Evolutionary conservation across 2,329 filamentous ascomycete genomes (phyloP).

Genomic region (Alternaria ethzedia): DNA sequence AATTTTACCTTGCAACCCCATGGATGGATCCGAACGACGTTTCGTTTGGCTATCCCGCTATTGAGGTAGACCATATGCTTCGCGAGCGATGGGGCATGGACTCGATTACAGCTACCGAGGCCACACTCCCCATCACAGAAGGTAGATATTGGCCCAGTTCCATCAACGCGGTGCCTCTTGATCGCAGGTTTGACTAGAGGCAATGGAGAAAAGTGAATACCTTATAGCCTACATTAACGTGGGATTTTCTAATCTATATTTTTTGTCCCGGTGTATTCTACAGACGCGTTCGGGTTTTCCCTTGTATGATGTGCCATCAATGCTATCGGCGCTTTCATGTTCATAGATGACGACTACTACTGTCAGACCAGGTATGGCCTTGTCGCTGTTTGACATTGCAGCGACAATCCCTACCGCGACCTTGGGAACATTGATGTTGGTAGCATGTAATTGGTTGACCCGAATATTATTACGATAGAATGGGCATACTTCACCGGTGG

Average conservation of each 20-base stretch:
- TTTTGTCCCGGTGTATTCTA: rapidly evolving
- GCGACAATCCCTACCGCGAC: neutral
- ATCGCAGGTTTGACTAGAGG: neutral
- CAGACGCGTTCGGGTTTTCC: neutral
- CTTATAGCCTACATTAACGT: neutral
- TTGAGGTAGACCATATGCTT: neutral
- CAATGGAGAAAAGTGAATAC: neutral
- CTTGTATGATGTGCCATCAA: neutral
- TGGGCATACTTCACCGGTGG: neutral
- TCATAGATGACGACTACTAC: neutral
- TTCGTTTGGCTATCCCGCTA: neutral
- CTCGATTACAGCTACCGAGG: neutral
- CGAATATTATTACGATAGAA: neutral
- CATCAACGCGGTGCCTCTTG: neutral
- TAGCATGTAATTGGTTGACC: neutral
- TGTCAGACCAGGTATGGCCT: neutral
- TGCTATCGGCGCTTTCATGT: neutral
- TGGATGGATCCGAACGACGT: too few species aligned
- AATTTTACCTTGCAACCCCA: neutral
- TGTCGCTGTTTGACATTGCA: neutral
- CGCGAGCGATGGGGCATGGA: conserved; percentile 19
- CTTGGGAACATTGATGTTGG: neutral
- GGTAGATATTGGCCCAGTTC: conserved; percentile 18
- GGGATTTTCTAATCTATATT: neutral
- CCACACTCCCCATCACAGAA: conserved; percentile 2